Conservation (phyloP, 2,329 filamentous ascomycete genomes). For the Colletotrichum sansevieriae region DNA sequence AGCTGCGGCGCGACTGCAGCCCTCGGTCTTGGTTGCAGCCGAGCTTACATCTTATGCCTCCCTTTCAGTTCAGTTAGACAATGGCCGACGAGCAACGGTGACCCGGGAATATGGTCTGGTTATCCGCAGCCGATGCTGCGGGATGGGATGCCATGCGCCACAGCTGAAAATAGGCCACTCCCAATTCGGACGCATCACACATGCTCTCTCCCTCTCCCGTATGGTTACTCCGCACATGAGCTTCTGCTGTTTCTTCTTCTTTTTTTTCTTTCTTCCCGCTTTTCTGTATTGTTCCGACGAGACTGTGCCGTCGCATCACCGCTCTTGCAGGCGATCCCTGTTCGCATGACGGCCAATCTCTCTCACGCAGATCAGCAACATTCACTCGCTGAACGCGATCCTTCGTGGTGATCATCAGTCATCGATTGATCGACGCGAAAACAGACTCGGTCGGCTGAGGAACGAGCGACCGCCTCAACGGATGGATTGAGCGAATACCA, state of each 20-base stretch:
- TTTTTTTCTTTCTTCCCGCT: not conserved
- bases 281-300: constrained; percentile 4
- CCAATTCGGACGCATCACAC: not conserved
- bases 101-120: no score
- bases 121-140: not conserved
- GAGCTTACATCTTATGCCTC: constrained; percentile 1
- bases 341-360: constrained; percentile 8
- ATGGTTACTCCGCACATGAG: not conserved
- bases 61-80: not conserved
- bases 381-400: not conserved
- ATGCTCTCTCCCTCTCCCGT: no score
- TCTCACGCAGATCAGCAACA: not conserved
- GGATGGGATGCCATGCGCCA: constrained; percentile 24
- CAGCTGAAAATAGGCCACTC: constrained; percentile 24
- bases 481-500: not conserved
- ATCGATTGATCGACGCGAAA: not conserved
- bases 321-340: not conserved
- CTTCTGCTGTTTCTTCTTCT: not conserved
- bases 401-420: constrained; percentile 11
- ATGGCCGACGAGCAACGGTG: not conserved
- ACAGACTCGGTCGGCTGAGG: constrained; percentile 18
- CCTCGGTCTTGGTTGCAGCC: not conserved
- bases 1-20: constrained; percentile 9
- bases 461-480: not conserved
- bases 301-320: not conserved